Percentiles rank a stretch among this genome's conserved stretches.
Evolutionary conservation across 225 moss, liverwort and hornwort species (phyloP).

Genomic region (Polytrichum commune): DNA sequence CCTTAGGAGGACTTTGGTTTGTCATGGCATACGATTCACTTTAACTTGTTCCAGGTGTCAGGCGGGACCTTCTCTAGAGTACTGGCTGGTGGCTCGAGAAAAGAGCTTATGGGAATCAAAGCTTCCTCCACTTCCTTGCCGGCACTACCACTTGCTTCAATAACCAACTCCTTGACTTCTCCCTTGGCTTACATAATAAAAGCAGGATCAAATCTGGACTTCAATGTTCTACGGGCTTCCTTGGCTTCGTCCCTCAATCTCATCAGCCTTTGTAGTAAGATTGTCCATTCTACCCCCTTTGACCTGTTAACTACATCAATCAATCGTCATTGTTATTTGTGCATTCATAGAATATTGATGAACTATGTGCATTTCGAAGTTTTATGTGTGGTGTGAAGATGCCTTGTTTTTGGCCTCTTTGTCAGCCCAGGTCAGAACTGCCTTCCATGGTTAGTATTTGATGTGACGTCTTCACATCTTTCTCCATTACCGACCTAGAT

Average conservation of each 20-base stretch:
- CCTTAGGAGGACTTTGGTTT: background rate
- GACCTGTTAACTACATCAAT: too few relatives aligned
- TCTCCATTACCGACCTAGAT: too few relatives aligned
- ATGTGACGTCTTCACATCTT: too few relatives aligned
- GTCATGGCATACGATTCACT: slow-evolving; percentile 11
- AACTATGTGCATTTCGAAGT: too few relatives aligned
- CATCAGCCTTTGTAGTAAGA: slow-evolving; percentile 88
- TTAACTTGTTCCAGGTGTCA: slow-evolving; percentile 33
- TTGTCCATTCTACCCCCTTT: background rate
- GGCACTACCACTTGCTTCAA: slow-evolving; percentile 40
- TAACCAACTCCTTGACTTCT: slow-evolving; percentile 34
- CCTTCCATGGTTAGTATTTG: too few relatives aligned
- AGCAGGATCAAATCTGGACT: slow-evolving; percentile 59
- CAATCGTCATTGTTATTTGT: too few relatives aligned
- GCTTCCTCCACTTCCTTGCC: slow-evolving; percentile 24
- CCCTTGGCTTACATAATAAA: slow-evolving; percentile 42
- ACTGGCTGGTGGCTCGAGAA: slow-evolving; percentile 14
- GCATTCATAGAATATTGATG: too few relatives aligned
- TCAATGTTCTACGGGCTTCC: slow-evolving; percentile 75
- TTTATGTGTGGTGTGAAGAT: too few relatives aligned
- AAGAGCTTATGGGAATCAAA: slow-evolving; percentile 1
- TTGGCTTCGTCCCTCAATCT: slow-evolving; percentile 76
- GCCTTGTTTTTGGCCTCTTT: too few relatives aligned
- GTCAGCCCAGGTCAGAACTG: too few relatives aligned
- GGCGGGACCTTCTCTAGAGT: slow-evolving; percentile 14